Evolutionary conservation across 2,329 filamentous ascomycete species (phyloP).

Genomic region (Ceratocystis destructans): DNA sequence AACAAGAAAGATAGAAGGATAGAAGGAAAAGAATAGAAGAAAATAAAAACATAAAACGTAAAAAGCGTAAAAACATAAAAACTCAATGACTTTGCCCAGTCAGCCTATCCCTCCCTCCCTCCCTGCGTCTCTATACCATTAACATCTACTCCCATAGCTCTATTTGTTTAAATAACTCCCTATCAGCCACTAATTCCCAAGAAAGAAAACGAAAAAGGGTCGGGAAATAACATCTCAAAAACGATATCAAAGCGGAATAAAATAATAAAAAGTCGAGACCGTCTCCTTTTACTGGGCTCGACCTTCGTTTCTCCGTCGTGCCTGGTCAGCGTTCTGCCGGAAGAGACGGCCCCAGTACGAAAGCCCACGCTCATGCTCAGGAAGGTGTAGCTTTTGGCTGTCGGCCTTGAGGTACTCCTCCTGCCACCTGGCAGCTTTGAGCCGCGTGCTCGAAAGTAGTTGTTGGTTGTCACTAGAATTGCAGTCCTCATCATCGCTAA

Average conservation of each 20-base stretch:
- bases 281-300: not conserved
- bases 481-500: constrained; percentile 2
- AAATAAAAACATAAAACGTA: not conserved
- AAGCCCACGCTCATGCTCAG: constrained; percentile 16
- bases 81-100: not conserved
- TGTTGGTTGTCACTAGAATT: not conserved
- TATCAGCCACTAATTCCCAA: not conserved
- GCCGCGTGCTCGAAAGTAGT: not conserved
- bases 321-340: constrained; percentile 15
- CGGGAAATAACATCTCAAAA: not conserved
- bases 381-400: constrained; percentile 4
- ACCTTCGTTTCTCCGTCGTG: constrained; percentile 3
- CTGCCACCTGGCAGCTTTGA: not conserved
- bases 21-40: not conserved
- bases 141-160: not conserved
- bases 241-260: not conserved
- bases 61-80: not conserved
- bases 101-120: not conserved
- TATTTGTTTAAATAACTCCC: not conserved
- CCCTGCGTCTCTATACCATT: not conserved
- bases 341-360: constrained; percentile 19
- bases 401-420: constrained; percentile 12
- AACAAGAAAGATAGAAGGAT: not conserved
- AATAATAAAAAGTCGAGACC: not conserved
- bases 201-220: not conserved